Percentiles rank a stretch among this genome's conserved stretches.
Evolutionary conservation across 2,329 filamentous ascomycete species (phyloP).

Genomic region (Penicillium sp.): DNA sequence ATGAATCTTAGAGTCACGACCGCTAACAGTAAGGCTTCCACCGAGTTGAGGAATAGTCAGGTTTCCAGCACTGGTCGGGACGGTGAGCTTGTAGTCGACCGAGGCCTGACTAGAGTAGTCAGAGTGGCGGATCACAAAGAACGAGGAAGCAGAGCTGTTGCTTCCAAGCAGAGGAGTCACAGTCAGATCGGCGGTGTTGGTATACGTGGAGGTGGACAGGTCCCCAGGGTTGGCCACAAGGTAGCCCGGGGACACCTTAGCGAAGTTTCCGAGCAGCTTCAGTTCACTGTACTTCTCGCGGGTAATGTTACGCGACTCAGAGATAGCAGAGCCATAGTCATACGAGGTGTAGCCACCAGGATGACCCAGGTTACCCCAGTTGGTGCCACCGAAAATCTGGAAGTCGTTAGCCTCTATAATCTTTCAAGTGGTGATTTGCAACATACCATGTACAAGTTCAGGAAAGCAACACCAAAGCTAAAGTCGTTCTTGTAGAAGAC

Average conservation of each 20-base stretch:
- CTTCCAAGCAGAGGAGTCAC: slow-evolving; percentile 65
- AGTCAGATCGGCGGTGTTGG: slow-evolving; percentile 62
- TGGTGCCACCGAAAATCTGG: slow-evolving; percentile 76
- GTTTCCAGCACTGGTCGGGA: slow-evolving; percentile 53
- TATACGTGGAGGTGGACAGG: slow-evolving; percentile 48
- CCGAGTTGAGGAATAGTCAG: slow-evolving; percentile 51
- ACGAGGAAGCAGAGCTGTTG: slow-evolving; percentile 56
- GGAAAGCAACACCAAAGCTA: slow-evolving; percentile 68
- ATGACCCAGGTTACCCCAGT: slow-evolving; percentile 81
- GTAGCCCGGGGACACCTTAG: slow-evolving; percentile 74
- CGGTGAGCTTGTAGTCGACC: slow-evolving; percentile 67
- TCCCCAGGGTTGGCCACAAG: slow-evolving; percentile 64
- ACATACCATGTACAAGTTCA: slow-evolving; percentile 76
- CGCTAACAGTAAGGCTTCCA: slow-evolving; percentile 46
- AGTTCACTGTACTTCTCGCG: slow-evolving; percentile 81
- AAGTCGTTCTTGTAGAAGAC: slow-evolving; percentile 81
- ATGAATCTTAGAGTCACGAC: slow-evolving; percentile 54
- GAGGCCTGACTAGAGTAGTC: slow-evolving; percentile 66
- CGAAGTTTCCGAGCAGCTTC: slow-evolving; percentile 77
- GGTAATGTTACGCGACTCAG: slow-evolving; percentile 70
- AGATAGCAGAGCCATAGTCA: slow-evolving; percentile 68
- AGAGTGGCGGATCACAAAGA: slow-evolving; percentile 70
- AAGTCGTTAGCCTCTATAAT: slow-evolving; percentile 1
- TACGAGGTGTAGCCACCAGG: slow-evolving; percentile 68
- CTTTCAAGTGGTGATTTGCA: neutral